Percentiles rank a stretch among this genome's conserved stretches.
These are phyloP conservation scores for Neurospora sublineolata DNA, from an alignment of 495 filamentous ascomycete species.

Conservation along the genomic window DNA sequence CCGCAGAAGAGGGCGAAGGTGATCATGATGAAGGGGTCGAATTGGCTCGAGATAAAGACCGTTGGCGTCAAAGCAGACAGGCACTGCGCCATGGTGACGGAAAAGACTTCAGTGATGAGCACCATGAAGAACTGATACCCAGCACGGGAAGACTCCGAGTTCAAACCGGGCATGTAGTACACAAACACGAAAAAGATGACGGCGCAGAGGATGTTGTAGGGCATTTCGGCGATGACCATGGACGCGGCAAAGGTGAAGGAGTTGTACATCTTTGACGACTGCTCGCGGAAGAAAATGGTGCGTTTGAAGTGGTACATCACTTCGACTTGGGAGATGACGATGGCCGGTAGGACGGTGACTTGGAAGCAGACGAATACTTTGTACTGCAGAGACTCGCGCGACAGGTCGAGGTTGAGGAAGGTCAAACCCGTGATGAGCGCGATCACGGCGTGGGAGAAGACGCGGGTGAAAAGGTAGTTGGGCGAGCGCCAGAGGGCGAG, in stretches of 20 bases:
- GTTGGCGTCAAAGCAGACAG: slow-evolving; percentile 58
- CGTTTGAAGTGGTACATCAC: slow-evolving; percentile 66
- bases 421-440: slow-evolving; percentile 63
- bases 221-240: slow-evolving; percentile 65
- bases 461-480: slow-evolving; percentile 65
- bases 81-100: slow-evolving; percentile 59
- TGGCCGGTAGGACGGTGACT: slow-evolving; percentile 60
- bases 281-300: slow-evolving; percentile 67
- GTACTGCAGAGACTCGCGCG: slow-evolving; percentile 59
- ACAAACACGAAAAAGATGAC: slow-evolving; percentile 63
- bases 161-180: slow-evolving; percentile 62
- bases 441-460: slow-evolving; percentile 66
- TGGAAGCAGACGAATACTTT: slow-evolving; percentile 79
- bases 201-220: slow-evolving; percentile 63
- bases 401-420: slow-evolving; percentile 58
- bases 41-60: slow-evolving; percentile 53
- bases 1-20: slow-evolving; percentile 77
- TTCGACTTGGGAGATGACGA: slow-evolving; percentile 68
- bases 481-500: slow-evolving; percentile 62
- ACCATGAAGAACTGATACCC: slow-evolving; percentile 80
- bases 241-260: slow-evolving; percentile 58
- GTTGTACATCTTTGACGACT: slow-evolving; percentile 66
- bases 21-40: slow-evolving; percentile 70
- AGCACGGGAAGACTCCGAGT: slow-evolving; percentile 42
- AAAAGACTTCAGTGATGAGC: slow-evolving; percentile 64